Evolutionary conservation across 2,329 filamentous ascomycete species (phyloP).

Genomic region (Rachicladosporium sp.): DNA sequence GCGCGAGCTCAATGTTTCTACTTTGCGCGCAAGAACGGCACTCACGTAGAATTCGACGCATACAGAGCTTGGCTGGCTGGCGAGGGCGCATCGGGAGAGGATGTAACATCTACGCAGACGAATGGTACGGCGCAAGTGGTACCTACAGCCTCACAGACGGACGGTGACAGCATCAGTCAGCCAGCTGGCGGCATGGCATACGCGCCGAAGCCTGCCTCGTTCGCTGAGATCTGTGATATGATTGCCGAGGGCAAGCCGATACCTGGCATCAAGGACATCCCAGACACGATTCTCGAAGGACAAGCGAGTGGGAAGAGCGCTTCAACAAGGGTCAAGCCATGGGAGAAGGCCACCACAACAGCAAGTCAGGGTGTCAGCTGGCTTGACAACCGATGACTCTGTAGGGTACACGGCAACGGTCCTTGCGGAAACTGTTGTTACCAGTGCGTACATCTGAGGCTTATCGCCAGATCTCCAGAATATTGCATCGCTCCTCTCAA

Average conservation of each 20-base stretch:
- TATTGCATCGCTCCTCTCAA: no score
- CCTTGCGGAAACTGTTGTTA: no score
- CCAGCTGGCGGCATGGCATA: constrained; percentile 24
- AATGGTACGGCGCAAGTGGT: background rate
- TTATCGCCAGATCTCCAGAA: no score
- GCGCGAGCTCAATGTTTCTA: constrained; percentile 60
- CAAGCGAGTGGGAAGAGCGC: constrained; percentile 48
- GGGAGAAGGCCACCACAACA: no score
- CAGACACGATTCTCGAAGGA: constrained; percentile 61
- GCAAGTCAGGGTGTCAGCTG: no score
- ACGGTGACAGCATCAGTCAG: constrained; percentile 10
- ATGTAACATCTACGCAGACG: background rate
- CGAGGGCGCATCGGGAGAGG: constrained; percentile 4
- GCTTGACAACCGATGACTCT: no score
- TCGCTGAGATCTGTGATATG: constrained; percentile 74
- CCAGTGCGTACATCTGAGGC: no score
- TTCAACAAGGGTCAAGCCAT: constrained; percentile 55
- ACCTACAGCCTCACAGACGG: background rate
- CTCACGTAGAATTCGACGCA: constrained; percentile 48
- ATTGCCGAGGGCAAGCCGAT: constrained; percentile 73
- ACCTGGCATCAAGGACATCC: constrained; percentile 78
- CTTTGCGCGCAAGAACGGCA: constrained; percentile 36
- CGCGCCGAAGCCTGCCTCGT: constrained; percentile 67
- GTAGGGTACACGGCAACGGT: no score
- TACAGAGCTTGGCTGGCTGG: constrained; percentile 53